These are phyloP conservation scores for Suillus alpinus DNA, from an alignment of 768 basidiomycete species.

Conservation along the genomic window DNA sequence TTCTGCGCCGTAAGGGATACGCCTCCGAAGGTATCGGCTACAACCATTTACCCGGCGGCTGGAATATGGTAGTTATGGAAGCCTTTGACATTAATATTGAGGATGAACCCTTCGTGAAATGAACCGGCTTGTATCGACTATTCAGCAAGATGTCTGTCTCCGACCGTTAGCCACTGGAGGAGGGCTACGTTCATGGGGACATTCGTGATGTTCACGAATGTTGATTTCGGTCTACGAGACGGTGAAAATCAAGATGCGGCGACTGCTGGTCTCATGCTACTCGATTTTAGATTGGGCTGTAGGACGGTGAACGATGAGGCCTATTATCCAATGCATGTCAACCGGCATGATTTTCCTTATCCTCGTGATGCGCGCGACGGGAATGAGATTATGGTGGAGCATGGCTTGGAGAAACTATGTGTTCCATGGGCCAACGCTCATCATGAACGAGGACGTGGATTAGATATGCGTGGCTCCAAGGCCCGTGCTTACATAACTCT, in stretches of 20 bases:
- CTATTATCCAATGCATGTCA: not conserved
- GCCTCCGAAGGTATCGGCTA: not conserved
- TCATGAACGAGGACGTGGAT: too few relatives aligned
- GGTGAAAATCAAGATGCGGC: not conserved
- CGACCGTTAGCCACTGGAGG: not conserved
- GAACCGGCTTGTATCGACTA: not conserved
- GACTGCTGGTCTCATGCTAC: not conserved
- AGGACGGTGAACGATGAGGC: not conserved
- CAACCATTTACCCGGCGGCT: not conserved
- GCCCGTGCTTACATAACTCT: not conserved
- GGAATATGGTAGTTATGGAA: conserved; percentile 8
- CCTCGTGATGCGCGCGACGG: not conserved
- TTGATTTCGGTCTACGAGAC: conserved; percentile 5
- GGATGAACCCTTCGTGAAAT: not conserved
- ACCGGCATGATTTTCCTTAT: not conserved
- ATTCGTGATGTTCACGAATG: conserved; percentile 3
- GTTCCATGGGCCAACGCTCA: not conserved
- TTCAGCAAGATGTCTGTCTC: not conserved
- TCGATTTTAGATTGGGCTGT: conserved; percentile 4
- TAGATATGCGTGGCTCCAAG: too few relatives aligned
- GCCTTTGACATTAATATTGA: conserved; percentile 3
- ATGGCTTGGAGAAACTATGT: not conserved
- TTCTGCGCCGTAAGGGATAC: conserved; percentile 3
- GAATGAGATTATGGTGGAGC: not conserved
- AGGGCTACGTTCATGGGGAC: conserved; percentile 5